Evolutionary conservation across 2,329 filamentous ascomycete species (phyloP).

Genomic region (Fusarium burgessii): DNA sequence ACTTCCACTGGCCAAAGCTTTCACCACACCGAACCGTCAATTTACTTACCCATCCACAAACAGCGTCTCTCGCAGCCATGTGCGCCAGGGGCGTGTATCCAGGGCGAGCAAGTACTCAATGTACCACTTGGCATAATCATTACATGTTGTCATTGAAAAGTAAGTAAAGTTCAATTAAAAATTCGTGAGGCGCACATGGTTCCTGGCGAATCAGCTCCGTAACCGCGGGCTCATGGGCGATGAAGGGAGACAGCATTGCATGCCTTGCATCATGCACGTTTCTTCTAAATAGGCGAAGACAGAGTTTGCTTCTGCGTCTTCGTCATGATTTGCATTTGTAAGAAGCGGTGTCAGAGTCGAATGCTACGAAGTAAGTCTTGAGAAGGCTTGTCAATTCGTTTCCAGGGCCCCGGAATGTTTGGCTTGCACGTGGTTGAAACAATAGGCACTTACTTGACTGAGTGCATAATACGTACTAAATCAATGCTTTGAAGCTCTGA

Average conservation of each 20-base stretch:
- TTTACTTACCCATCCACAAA: constrained; percentile 37
- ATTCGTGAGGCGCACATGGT: neutral
- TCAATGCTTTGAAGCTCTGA: neutral
- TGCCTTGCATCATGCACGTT: constrained; percentile 28
- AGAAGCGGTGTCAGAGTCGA: constrained; percentile 29
- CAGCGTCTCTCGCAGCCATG: constrained; percentile 35
- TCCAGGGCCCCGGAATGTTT: neutral
- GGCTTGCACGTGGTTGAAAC: constrained; percentile 21
- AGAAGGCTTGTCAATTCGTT: neutral
- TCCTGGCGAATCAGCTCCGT: constrained; percentile 39
- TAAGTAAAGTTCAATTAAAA: constrained; percentile 11
- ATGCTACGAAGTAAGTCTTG: constrained; percentile 2
- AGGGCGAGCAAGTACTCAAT: constrained; percentile 13
- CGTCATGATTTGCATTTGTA: constrained; percentile 10
- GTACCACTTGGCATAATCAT: constrained; percentile 11
- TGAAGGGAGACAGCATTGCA: constrained; percentile 11
- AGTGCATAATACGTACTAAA: neutral
- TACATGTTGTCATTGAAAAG: neutral
- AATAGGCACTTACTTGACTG: constrained; percentile 4
- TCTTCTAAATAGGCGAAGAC: constrained; percentile 13
- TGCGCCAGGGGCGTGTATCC: constrained; percentile 37
- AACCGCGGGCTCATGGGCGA: constrained; percentile 38
- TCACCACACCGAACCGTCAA: constrained; percentile 30
- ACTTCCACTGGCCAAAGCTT: constrained; percentile 18
- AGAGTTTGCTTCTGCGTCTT: constrained; percentile 17